These are phyloP conservation scores for Talaromyces funiculosus DNA, from an alignment of 2,329 filamentous ascomycete species.

Conservation along the genomic window DNA sequence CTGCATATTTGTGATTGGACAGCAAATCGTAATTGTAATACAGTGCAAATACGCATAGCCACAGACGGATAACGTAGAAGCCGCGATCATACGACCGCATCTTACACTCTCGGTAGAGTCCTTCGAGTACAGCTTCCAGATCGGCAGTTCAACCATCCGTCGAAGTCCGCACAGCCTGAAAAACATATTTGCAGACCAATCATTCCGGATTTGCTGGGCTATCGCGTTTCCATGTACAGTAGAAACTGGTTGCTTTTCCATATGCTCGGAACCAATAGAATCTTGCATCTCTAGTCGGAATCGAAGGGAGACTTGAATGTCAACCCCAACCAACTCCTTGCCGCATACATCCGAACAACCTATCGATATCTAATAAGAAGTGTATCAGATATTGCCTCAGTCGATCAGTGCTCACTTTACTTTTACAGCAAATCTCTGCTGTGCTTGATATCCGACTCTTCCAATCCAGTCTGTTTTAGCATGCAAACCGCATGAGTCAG, in stretches of 20 bases:
- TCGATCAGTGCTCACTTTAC: neutral
- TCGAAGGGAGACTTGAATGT: neutral
- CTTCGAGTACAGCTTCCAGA: neutral
- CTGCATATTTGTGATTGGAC: neutral
- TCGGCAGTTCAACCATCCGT: neutral
- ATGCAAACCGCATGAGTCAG: slow-evolving; percentile 6
- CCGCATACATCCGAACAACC: neutral
- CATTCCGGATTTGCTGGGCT: neutral
- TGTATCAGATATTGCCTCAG: neutral
- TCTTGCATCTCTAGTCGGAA: neutral
- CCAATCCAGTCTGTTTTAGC: neutral
- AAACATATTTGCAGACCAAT: neutral
- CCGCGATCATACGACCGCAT: slow-evolving; percentile 9
- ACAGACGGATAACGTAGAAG: slow-evolving; percentile 8
- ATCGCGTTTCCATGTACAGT: neutral
- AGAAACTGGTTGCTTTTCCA: neutral
- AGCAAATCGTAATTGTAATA: neutral
- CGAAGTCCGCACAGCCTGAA: neutral
- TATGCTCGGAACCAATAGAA: neutral
- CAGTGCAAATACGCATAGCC: neutral
- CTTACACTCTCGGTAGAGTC: neutral
- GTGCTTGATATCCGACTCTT: neutral
- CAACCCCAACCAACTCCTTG: neutral
- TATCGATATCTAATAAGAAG: no score
- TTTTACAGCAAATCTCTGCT: neutral